Conservation (phyloP, 495 filamentous ascomycete species). For the Baudoinia panamericana region DNA sequence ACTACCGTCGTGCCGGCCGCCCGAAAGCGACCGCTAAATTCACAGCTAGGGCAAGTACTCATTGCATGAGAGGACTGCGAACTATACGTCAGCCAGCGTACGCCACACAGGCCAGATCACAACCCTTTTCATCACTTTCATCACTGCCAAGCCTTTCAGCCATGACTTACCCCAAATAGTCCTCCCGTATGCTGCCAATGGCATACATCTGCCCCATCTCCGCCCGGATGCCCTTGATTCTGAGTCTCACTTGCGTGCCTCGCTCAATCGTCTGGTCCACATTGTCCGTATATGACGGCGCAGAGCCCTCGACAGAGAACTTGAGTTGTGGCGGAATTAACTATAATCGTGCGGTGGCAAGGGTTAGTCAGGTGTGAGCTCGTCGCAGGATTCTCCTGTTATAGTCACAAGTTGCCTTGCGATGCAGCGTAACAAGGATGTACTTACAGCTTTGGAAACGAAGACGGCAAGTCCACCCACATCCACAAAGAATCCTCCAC, state of each 20-base stretch:
- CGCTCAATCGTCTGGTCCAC: slow-evolving; percentile 89
- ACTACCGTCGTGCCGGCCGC: too few relatives aligned
- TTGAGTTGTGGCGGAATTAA: slow-evolving; percentile 85
- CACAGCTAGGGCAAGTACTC: neutral
- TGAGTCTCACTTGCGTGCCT: slow-evolving; percentile 81
- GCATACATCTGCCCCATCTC: slow-evolving; percentile 91
- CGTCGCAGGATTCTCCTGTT: too few relatives aligned
- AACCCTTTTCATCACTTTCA: neutral
- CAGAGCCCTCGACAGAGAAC: slow-evolving; percentile 58
- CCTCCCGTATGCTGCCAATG: slow-evolving; percentile 91
- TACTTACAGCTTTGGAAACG: slow-evolving; percentile 72
- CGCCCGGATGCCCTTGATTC: slow-evolving; percentile 79
- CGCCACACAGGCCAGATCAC: too few relatives aligned
- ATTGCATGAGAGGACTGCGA: neutral
- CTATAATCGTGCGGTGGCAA: slow-evolving; percentile 26
- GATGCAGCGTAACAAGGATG: too few relatives aligned
- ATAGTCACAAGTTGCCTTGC: too few relatives aligned
- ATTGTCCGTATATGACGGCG: slow-evolving; percentile 30
- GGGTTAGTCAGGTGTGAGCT: neutral
- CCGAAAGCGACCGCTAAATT: too few relatives aligned
- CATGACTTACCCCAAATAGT: slow-evolving; percentile 18
- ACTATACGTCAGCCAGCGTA: neutral
- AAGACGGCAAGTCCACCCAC: slow-evolving; percentile 81
- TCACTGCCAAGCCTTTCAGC: neutral
- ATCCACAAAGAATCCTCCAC: slow-evolving; percentile 82